Evolutionary conservation across 768 basidiomycete species (phyloP), one percentile per base, ranked within the genome.

Genomic region (Megacollybia marginata): DNA sequence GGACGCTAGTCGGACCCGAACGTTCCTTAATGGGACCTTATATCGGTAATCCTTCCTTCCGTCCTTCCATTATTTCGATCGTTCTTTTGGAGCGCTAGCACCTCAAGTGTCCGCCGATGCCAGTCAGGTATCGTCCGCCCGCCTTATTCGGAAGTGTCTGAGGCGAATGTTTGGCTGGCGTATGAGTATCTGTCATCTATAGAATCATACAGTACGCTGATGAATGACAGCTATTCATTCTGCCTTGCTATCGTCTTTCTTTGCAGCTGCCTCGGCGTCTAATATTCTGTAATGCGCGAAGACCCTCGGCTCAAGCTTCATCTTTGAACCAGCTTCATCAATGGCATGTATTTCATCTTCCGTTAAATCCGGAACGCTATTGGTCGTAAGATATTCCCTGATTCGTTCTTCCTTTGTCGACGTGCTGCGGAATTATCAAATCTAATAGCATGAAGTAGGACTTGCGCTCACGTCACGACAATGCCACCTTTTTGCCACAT

Each of bases 341-440:
- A 87, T 82, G 3, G 72, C 72, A 15, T 69, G 61, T 9, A 85
- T 73, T 59, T 87, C 83, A 48, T 79, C 76, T 1, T 64, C 55
- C 1, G 75, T 79, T 47, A 88, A 62, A 51, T 80, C 69, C 15
- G 82, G 74, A 0, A 78, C 56, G 23, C 66, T 54, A 32, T 66
- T 59, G 6, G 66, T 62, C 53, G 65, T 64, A 36, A 73, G 48
- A 50, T 71, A 73, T 57, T 78, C 76, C 47, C 67, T 64, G 54
- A 79, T 70, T 32, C 77, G 70, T 28, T 63, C 64, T 23, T 63
- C 66, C 58, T 76, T 77, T 16, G 71, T 68, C 15, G 70, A 71
- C 5, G 78, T 78, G 33, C 76, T 79, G 49, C 2, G 35, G 47
- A 34, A n/a, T 20, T 40, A 38, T 44, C 32, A 23, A 44, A 11